Percentiles rank a stretch among this genome's conserved stretches.
Evolutionary conservation across 2,329 filamentous ascomycete species (phyloP).

Genomic region (Colletotrichum euphorbiae): DNA sequence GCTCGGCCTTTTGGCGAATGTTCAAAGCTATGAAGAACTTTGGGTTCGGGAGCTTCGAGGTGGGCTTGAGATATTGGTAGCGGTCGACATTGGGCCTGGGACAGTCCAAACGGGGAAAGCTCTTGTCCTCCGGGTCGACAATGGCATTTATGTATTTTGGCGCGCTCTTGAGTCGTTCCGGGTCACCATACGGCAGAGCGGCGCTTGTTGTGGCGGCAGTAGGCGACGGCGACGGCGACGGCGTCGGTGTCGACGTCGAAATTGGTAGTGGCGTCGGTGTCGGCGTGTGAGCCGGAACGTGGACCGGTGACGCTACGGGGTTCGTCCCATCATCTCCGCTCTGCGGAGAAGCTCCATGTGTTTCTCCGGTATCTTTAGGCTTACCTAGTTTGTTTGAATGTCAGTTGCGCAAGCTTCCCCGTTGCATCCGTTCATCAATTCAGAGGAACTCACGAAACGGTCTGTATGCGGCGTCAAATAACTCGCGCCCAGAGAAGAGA

Average conservation of each 20-base stretch:
- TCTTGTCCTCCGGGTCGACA: conserved; percentile 43
- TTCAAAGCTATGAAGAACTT: conserved; percentile 66
- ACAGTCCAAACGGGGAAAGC: conserved; percentile 45
- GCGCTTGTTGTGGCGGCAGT: no score
- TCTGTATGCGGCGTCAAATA: conserved; percentile 19
- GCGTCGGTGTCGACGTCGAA: not conserved
- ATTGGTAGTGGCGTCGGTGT: not conserved
- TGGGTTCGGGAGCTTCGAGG: conserved; percentile 26
- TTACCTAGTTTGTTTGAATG: not conserved
- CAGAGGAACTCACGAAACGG: conserved; percentile 16
- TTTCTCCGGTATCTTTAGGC: not conserved
- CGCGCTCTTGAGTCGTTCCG: conserved; percentile 19
- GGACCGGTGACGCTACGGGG: not conserved
- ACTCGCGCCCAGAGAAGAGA: conserved; percentile 20
- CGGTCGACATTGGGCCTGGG: conserved; percentile 42
- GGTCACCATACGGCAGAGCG: conserved; percentile 15
- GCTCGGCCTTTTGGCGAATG: conserved; percentile 55
- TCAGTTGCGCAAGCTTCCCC: not conserved
- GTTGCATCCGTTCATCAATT: no score
- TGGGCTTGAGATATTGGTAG: conserved; percentile 41
- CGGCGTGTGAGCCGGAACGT: not conserved
- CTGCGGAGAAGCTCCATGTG: not conserved
- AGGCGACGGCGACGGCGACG: not conserved
- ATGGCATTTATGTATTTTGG: conserved; percentile 46
- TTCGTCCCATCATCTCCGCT: no score